Conservation (phyloP, 257 asterid species). For the Hygrophila difformis region DNA sequence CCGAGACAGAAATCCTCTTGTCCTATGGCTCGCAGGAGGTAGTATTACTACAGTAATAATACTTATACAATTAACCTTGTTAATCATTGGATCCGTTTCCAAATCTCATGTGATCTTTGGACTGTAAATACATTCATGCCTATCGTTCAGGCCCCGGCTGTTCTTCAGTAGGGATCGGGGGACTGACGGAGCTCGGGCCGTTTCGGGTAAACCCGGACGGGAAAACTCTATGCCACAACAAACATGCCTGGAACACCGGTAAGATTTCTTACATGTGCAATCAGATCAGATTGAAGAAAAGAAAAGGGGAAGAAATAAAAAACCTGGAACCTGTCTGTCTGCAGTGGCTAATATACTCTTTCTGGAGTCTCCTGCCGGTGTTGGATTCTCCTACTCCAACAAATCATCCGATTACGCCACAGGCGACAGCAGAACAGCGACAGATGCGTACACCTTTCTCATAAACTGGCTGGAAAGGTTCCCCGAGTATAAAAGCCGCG, state of each 20-base stretch:
- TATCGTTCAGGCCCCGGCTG: slow-evolving; percentile 48
- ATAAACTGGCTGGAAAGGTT: slow-evolving; percentile 59
- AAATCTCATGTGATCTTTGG: no score
- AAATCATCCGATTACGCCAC: slow-evolving; percentile 31
- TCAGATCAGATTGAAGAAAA: no score
- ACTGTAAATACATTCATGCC: no score
- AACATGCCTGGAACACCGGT: slow-evolving; percentile 47
- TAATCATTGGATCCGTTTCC: no score
- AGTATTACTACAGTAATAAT: no score
- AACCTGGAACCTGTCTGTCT: slow-evolving; percentile 7
- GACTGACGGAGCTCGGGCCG: slow-evolving; percentile 51
- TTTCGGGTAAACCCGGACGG: slow-evolving; percentile 46
- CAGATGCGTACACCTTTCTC: slow-evolving; percentile 33
- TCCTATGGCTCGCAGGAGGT: slow-evolving; percentile 46
- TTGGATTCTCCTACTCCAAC: slow-evolving; percentile 58
- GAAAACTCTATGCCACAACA: slow-evolving; percentile 36
- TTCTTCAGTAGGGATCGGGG: slow-evolving; percentile 57
- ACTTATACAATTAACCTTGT: no score
- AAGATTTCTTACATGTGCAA: not conserved
- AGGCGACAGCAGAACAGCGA: slow-evolving; percentile 36
- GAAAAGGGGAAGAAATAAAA: no score
- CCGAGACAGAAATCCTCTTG: slow-evolving; percentile 30
- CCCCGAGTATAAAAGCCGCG: slow-evolving; percentile 47
- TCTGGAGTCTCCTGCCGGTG: slow-evolving; percentile 61
- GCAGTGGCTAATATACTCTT: slow-evolving; percentile 51